Evolutionary conservation across 2,329 filamentous ascomycete genomes (phyloP).

Genomic region (Colletotrichum sp.): DNA sequence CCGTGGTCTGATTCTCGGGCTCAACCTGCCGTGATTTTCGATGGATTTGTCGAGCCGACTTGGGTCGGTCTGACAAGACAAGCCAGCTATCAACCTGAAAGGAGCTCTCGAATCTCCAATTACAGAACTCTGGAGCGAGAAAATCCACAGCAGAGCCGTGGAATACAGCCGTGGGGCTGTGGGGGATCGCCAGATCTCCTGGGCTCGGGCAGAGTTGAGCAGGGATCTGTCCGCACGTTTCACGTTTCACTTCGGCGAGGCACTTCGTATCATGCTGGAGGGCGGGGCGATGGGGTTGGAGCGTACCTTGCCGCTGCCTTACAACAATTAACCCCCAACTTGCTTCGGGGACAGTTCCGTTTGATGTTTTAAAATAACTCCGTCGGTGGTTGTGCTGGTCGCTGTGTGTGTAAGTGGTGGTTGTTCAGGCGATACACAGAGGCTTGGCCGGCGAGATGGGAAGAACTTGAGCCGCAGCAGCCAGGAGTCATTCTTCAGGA

Average conservation of each 20-base stretch:
- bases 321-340: neutral
- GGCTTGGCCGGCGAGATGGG: neutral
- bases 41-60: neutral
- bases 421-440: neutral
- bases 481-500: neutral
- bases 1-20: neutral
- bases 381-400: neutral
- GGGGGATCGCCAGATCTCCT: slow-evolving; percentile 10
- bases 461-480: neutral
- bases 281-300: neutral
- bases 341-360: neutral
- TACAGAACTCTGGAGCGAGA: neutral
- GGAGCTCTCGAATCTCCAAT: neutral
- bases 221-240: slow-evolving; percentile 21
- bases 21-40: neutral
- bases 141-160: neutral
- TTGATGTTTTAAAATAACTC: slow-evolving; percentile 5
- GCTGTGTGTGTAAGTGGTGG: neutral
- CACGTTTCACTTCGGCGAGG: slow-evolving; percentile 20
- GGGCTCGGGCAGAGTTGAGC: slow-evolving; percentile 4
- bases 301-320: neutral
- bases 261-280: slow-evolving; percentile 11
- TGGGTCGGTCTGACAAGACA: neutral
- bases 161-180: neutral
- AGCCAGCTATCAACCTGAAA: neutral